Percentiles rank a stretch among this genome's conserved stretches.
Evolutionary conservation across 805 yeast species (phyloP).

Genomic region (Nakazawaea populi): DNA sequence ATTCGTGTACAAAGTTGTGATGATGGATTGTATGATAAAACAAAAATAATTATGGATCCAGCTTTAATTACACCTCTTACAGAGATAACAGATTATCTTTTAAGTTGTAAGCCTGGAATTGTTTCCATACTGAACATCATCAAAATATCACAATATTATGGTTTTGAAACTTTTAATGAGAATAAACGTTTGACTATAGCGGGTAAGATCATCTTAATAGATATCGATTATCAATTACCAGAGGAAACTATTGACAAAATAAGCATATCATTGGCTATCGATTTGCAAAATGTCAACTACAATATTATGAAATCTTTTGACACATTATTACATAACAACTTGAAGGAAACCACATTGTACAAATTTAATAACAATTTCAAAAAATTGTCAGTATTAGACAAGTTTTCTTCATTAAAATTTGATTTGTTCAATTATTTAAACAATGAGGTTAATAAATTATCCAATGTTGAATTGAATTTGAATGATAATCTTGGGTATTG

Average conservation of each 20-base stretch:
- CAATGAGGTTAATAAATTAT: not conserved
- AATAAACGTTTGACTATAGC: conserved; percentile 30
- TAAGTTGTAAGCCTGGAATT: conserved; percentile 27
- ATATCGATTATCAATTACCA: conserved; percentile 24
- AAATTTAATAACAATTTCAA: conserved; percentile 8
- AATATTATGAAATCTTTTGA: conserved; percentile 2
- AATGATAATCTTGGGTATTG: conserved; percentile 15
- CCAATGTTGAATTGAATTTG: not conserved
- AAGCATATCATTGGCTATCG: conserved; percentile 2
- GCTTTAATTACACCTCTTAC: conserved; percentile 26
- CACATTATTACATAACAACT: not conserved
- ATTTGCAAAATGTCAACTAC: not conserved
- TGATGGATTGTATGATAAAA: not conserved
- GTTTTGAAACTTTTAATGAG: conserved; percentile 30
- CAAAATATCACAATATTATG: conserved; percentile 28
- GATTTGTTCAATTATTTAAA: conserved; percentile 9
- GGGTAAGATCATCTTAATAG: conserved; percentile 29
- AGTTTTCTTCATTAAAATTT: conserved; percentile 8
- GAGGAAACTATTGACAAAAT: conserved; percentile 13
- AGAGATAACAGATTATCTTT: conserved; percentile 24
- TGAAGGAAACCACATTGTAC: not conserved
- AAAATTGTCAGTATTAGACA: conserved; percentile 7
- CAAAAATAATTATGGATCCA: conserved; percentile 19
- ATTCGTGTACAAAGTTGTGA: not conserved
- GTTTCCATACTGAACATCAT: conserved; percentile 27